Evolutionary conservation across 78 protist species (phyloP).

Genomic region (Speleostelium caveatum): DNA sequence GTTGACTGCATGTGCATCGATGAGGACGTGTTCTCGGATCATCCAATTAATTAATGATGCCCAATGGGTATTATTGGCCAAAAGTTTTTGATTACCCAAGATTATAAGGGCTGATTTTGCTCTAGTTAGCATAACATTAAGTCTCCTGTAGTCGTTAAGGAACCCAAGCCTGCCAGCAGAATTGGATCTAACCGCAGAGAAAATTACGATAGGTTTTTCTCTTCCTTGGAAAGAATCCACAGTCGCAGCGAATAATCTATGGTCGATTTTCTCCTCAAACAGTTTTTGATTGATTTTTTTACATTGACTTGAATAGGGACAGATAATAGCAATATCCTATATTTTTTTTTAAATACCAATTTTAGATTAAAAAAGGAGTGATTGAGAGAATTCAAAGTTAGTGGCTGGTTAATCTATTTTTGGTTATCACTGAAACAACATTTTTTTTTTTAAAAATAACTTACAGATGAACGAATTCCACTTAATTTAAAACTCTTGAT

Average conservation of each 20-base stretch:
- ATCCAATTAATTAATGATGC: no score
- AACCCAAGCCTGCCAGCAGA: slow-evolving; percentile 66
- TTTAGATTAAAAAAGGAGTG: no score
- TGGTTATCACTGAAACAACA: no score
- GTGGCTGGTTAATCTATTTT: no score
- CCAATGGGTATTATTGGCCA: not conserved
- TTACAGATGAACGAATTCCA: no score
- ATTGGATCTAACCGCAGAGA: slow-evolving; percentile 86
- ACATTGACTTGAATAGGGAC: slow-evolving; percentile 11
- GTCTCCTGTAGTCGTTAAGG: slow-evolving; percentile 86
- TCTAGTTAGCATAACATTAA: slow-evolving; percentile 92
- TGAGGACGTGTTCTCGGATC: no score
- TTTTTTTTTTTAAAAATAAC: no score
- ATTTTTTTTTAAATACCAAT: no score
- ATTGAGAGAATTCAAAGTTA: no score
- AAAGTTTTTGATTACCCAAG: slow-evolving; percentile 48
- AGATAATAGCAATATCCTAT: slow-evolving; percentile 14
- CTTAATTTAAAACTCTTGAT: not conserved
- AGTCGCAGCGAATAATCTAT: slow-evolving; percentile 28
- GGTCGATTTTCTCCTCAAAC: not conserved
- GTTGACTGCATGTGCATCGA: no score
- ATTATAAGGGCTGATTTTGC: slow-evolving; percentile 73
- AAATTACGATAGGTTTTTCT: slow-evolving; percentile 84
- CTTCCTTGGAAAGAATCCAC: slow-evolving; percentile 91
- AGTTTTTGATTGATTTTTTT: not conserved